These are phyloP conservation scores for Daldinia vernicosa DNA, from an alignment of 495 filamentous ascomycete genomes.

Conservation along the genomic window DNA sequence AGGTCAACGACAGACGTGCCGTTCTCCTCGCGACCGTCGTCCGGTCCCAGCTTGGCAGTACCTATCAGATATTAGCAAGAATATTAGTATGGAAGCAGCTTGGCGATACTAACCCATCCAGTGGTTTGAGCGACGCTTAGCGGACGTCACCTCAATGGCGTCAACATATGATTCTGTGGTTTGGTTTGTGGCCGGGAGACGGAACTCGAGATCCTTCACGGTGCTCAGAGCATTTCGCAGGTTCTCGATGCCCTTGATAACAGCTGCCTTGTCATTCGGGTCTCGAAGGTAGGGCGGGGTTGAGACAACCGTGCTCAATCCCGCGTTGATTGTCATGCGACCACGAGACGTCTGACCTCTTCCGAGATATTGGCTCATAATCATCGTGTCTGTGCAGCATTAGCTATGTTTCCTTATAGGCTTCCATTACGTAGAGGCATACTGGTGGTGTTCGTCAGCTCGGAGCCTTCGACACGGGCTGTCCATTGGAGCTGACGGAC, in stretches of 20 bases:
- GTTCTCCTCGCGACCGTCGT: conserved; percentile 66
- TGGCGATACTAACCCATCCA: conserved; percentile 62
- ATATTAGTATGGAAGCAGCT: not conserved
- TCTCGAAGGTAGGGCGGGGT: conserved; percentile 65
- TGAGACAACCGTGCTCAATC: conserved; percentile 63
- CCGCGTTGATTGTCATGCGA: conserved; percentile 66
- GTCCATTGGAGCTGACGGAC: conserved; percentile 73
- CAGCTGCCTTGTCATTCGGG: conserved; percentile 61
- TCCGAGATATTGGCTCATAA: conserved; percentile 72
- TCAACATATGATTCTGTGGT: conserved; percentile 65
- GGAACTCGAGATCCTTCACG: conserved; percentile 61
- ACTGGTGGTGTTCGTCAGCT: conserved; percentile 55
- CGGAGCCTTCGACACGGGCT: conserved; percentile 66
- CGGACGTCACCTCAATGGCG: conserved; percentile 58
- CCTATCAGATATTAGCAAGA: conserved; percentile 47
- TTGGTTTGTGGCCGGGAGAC: conserved; percentile 60
- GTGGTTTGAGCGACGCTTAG: conserved; percentile 72
- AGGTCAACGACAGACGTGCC: conserved; percentile 77
- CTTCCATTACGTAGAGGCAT: conserved; percentile 18
- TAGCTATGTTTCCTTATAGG: conserved; percentile 19
- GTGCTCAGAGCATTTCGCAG: conserved; percentile 62
- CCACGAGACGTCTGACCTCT: conserved; percentile 71
- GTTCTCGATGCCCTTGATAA: conserved; percentile 65
- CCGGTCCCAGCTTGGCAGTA: conserved; percentile 69
- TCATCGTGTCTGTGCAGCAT: conserved; percentile 58